phyloP scores from a whole-genome alignment of 2,329 filamentous ascomycete species.

The Claviceps spartinae region DNA sequence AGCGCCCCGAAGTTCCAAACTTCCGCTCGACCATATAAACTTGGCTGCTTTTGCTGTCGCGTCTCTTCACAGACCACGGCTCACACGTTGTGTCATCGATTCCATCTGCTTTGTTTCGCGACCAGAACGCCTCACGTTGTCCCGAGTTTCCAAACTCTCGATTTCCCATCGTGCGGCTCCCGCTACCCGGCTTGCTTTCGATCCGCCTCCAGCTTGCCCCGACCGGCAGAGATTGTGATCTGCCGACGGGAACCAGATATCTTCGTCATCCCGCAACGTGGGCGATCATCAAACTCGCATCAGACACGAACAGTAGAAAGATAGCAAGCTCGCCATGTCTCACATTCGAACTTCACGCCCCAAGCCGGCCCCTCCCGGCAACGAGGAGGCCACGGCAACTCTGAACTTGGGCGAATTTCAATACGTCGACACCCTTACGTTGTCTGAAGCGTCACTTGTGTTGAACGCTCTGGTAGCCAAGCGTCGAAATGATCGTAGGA shows the following conservation, averaged over 20 bases:
- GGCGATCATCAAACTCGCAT: background rate
- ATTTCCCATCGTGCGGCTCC: background rate
- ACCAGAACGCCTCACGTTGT: background rate
- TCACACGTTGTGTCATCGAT: background rate
- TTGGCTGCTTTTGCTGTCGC: background rate
- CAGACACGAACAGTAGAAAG: background rate
- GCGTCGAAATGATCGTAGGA: constrained; percentile 65
- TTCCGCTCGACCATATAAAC: background rate
- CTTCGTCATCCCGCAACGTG: background rate
- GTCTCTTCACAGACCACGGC: background rate
- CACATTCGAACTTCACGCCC: constrained; percentile 44
- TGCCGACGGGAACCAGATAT: background rate
- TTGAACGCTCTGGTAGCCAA: constrained; percentile 81
- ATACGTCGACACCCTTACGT: constrained; percentile 77
- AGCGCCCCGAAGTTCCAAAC: background rate
- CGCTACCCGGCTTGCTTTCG: background rate
- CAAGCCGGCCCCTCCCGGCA: constrained; percentile 57
- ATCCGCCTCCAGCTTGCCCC: background rate
- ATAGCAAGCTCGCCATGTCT: constrained; percentile 12
- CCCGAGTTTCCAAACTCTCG: too few species aligned
- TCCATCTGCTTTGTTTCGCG: background rate
- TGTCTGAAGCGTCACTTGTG: constrained; percentile 83
- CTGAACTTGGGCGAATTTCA: constrained; percentile 90
- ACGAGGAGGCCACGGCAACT: constrained; percentile 73
- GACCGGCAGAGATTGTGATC: background rate